Evolutionary conservation across 164 flowering plant genomes (phyloP).

Genomic region (Amborella trichopoda): DNA sequence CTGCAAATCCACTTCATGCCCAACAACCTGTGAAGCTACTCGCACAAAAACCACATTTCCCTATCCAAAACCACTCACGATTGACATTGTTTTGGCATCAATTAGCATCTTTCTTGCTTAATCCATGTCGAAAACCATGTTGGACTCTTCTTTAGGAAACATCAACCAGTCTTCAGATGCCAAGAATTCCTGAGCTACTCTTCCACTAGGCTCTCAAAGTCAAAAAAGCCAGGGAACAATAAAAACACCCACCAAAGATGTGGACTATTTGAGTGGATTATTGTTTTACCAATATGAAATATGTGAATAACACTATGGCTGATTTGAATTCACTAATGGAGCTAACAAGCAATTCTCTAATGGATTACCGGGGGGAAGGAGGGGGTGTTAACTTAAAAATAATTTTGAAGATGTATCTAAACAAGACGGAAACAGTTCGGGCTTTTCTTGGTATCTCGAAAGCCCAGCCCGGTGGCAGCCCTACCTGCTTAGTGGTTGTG

Average conservation of each 20-base stretch:
- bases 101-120: constrained; percentile 33
- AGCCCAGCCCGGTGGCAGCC: too few relatives aligned
- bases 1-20: constrained; percentile 59
- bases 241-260: constrained; percentile 37
- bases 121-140: constrained; percentile 32
- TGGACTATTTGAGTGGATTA: constrained; percentile 71
- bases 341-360: constrained; percentile 47
- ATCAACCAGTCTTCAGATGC: constrained; percentile 50
- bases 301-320: constrained; percentile 54
- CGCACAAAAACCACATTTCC: constrained; percentile 10
- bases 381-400: too few relatives aligned
- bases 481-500: too few relatives aligned
- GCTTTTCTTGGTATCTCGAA: too few relatives aligned
- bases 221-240: constrained; percentile 15
- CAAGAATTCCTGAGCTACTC: constrained; percentile 27
- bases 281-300: constrained; percentile 51
- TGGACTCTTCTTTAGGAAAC: constrained; percentile 29
- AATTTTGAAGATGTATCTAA: too few relatives aligned
- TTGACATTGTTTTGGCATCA: constrained; percentile 37
- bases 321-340: constrained; percentile 24
- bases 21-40: constrained; percentile 32
- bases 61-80: constrained; percentile 20
- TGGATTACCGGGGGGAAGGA: too few relatives aligned
- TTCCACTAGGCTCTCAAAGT: constrained; percentile 17
- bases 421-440: too few relatives aligned